phyloP scores from a whole-genome alignment of 2,329 filamentous ascomycete species.

The Ophioceras dolichostomum region DNA sequence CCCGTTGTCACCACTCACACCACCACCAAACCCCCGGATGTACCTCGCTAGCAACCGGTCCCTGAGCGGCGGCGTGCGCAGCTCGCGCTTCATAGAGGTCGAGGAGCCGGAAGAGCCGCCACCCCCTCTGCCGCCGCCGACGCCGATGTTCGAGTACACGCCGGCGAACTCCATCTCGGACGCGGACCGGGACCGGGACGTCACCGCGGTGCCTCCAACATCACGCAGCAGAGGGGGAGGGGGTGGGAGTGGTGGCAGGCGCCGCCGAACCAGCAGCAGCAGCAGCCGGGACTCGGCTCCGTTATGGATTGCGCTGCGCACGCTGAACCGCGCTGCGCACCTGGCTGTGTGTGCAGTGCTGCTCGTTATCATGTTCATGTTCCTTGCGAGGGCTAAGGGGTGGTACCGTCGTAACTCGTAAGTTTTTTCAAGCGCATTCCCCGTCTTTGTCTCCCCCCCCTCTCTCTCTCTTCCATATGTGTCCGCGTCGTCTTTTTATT shows the following conservation, averaged over 20 bases:
- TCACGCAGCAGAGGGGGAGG: no score
- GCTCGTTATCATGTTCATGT: constrained; percentile 9
- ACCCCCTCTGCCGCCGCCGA: no score
- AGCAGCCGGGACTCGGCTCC: constrained; percentile 2
- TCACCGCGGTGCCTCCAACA: no score
- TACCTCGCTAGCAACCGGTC: neutral
- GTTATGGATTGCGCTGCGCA: constrained; percentile 3
- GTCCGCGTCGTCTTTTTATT: neutral
- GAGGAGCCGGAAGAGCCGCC: no score
- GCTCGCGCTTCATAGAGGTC: constrained; percentile 15
- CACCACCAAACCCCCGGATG: neutral
- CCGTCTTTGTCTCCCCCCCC: neutral
- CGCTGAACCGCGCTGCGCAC: constrained; percentile 8
- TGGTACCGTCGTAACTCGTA: constrained; percentile 2
- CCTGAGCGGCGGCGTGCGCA: constrained; percentile 1
- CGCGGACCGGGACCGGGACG: no score
- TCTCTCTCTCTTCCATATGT: neutral
- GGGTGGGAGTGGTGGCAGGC: no score
- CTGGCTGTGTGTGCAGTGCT: constrained; percentile 8
- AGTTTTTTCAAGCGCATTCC: neutral
- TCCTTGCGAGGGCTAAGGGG: constrained; percentile 4
- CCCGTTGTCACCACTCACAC: no score
- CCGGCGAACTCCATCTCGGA: constrained; percentile 14
- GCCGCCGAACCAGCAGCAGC: no score
- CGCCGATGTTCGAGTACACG: constrained; percentile 14